Base-by-base conservation (phyloP, 371 early-diverging fungal species). In the Mortierella sp. region DNA sequence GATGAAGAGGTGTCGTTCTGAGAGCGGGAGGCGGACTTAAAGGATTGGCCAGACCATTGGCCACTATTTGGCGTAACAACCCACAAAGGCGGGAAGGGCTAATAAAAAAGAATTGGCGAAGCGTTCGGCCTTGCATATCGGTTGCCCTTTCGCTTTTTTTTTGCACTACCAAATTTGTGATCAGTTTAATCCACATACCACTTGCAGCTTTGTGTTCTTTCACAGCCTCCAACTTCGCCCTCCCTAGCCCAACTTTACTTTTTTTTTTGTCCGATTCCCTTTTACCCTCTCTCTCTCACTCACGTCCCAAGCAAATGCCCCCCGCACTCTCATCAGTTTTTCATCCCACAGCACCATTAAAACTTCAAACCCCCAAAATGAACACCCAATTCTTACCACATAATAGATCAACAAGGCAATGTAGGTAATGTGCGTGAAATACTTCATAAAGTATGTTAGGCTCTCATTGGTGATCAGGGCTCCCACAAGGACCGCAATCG, bases 41-140 rank as follows among this genome's bases (percentile, higher is more conserved):
- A 71, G 78, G 63, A 82, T 75, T 24, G 82, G 74, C 55, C 77
- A 74, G 48, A 82, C 46, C 48, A 77, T 55, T 11, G 82, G 70
- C 78, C n/a, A 82, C 81, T 81, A 56, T 2, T 29, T 24, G 46
- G 1, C 18, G 21, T 5, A 49, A 49, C 4, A 49, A 49, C 8
- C 14, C 14, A 43, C 12, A 5, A 18, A 18, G 6, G 29, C 18
- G 35, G 14, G 4, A 58, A 29, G 14, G 32, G 5, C 35, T 60
- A 4, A 2, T 41, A 32, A 46, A 24, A 24, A 48, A 35, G 21
- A 27, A 0, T 3, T 16, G 10, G 21, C n/a, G 35, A 41, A n/a
- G 48, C 29, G 35, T 63, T 63, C 65, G 38, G 65, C 18, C 35
- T 7, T 7, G 7, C 21, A 35, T 63, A 21, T 35, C 35, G 35